Base-by-base conservation (phyloP, 768 basidiomycete species). In the Boletus pseudo-olivaceus region DNA sequence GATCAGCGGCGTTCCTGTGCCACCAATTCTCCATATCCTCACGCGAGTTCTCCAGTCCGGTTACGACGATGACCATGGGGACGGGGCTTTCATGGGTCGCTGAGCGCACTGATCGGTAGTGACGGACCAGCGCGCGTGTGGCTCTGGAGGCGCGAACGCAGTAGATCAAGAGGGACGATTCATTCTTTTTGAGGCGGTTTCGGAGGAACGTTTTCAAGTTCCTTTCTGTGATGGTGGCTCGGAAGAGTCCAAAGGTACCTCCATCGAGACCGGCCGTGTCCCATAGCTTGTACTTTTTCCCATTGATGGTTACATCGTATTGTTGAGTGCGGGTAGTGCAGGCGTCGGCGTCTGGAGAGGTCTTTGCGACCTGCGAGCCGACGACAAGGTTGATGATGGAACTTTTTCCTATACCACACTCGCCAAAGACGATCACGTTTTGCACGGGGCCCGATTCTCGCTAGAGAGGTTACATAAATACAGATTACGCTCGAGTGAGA, bases 391-490 rank as follows among this genome's bases (percentile, higher is more conserved):
- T 79, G 50, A 79, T 49, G 19, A 78, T 57, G 1, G 75, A 76
- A 54, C 78, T 79, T 51, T 78, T 79, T 30, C 72, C 72, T 35
- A 66, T 55, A 34, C 77, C 77, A 9, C 67, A 62, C 58, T 78
- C 75, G n/a, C 77, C 78, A 54, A 78, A 79, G n/a, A 77, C 37
- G 43, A 78, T 49, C 47, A 77, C 62, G 54, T 78, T 78, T 43
- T 51, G 47, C 29, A 35, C 55, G 4, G 56, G 51, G 17, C 23
- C 34, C 26, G 45, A 27, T 34, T 47, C 53, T 27, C 20, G 47
- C 58, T 60, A 33, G 30, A 26, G 33, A 37, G 12, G 33, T 50
- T 42, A 53, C 19, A 48, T 58, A 39, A 53, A 55, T 39, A 45
- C 37, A 14, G 9, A 26, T 17, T 6, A 30, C 29, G 39, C 29